Base-by-base conservation (phyloP, 148 eudicot species). In the Chenopodium formosanum region DNA sequence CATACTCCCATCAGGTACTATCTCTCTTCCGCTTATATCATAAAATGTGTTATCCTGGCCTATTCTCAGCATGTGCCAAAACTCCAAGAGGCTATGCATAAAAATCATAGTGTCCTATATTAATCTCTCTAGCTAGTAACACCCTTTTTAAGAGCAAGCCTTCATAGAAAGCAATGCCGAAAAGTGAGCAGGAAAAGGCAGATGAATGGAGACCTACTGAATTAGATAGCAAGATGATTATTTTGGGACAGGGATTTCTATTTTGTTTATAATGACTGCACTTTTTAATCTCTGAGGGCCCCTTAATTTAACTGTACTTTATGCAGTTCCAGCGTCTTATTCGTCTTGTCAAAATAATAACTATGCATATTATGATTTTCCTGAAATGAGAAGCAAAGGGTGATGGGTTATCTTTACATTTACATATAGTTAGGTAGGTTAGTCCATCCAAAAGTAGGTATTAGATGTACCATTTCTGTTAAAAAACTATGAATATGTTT, bases 1-100 rank as follows among this genome's bases (percentile, higher is more conserved):
- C 99, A 76, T 91, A 96, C 83, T 94, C 99, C 70, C 93, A 90
- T 86, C 95, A 92, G 97, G 99, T 94, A 88, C 25, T 31, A 17
- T 9, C 1, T 48, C 22, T 7, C 37, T 27, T 66, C 53, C 29
- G 65, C 52, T 66, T 67, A 46, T 74, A 32, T 40, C 66, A 19
- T 37, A 40, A 14, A 1, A 8, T 3, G 2, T 17, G 23, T 31
- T 65, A 46, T 22, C 9, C 50, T 32, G 44, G 12, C 34, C 46
- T 76, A 31, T 65, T 60, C 69, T 25, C 23, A 58, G 25, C 27
- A 50, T 2, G 14, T 50, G 53, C 53, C 53, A 40, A 40, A 5
- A 40, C 44, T 40, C 44, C 44, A 13, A 50, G 53, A 50, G 53
- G 53, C 14, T 50, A 17, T 76, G 34, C 31, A 31, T 20, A 34